Conservation (phyloP, 73 alveolate species). For the Paramecium sexaurelia region DNA sequence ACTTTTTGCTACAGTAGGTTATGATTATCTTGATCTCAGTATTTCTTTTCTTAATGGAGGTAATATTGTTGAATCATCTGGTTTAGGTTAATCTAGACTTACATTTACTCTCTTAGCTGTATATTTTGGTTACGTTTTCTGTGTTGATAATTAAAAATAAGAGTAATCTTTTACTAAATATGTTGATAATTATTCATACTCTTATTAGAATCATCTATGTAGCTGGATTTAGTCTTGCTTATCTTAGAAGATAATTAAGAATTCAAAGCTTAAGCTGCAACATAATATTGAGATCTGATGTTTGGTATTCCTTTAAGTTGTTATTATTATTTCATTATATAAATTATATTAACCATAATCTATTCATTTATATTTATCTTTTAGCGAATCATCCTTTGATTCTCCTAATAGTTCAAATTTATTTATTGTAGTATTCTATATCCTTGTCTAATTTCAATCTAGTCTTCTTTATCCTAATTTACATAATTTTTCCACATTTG, state of each 20-base stretch:
- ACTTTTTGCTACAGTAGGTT: conserved; percentile 29
- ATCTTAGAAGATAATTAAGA: not conserved
- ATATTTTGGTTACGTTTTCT: not conserved
- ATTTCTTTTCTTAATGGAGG: conserved; percentile 53
- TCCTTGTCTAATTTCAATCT: not conserved
- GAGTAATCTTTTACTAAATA: conserved; percentile 20
- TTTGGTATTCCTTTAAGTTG: conserved; percentile 31
- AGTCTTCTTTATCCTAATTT: no score
- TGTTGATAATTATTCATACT: not conserved
- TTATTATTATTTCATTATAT: conserved; percentile 23
- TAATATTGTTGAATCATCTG: not conserved
- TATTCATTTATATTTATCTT: not conserved
- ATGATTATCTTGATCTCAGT: conserved; percentile 28
- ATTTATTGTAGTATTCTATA: not conserved
- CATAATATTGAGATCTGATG: conserved; percentile 36
- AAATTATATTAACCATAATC: not conserved
- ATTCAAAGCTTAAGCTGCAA: not conserved
- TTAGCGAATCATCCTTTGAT: not conserved
- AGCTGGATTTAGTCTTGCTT: conserved; percentile 3
- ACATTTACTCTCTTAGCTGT: conserved; percentile 28
- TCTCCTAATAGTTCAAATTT: not conserved
- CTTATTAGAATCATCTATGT: not conserved
- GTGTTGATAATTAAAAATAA: not conserved
- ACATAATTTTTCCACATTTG: not conserved
- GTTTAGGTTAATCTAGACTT: not conserved